phyloP scores from a whole-genome alignment of 2,329 filamentous ascomycete species.

The Aspergillus pseudoviridinutans region DNA sequence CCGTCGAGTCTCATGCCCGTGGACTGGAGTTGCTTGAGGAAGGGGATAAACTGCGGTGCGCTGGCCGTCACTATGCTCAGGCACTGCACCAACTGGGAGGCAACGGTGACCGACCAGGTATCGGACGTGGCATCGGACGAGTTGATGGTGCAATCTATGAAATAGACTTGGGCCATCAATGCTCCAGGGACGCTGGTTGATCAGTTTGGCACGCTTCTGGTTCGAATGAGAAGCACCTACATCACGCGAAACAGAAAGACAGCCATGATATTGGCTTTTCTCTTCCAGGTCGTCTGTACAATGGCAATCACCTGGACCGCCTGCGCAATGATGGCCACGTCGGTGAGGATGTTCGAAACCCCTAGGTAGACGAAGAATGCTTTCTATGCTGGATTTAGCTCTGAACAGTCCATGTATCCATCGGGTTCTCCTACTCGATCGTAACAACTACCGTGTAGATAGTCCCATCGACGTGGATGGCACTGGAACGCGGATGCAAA shows the following conservation, averaged over 20 bases:
- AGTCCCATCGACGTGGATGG: slow-evolving; percentile 16
- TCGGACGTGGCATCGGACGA: slow-evolving; percentile 17
- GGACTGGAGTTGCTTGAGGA: slow-evolving; percentile 27
- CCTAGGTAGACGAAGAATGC: slow-evolving; percentile 25
- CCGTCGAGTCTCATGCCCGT: slow-evolving; percentile 24
- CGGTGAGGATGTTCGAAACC: slow-evolving; percentile 23
- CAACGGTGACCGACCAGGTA: slow-evolving; percentile 17
- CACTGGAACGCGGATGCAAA: slow-evolving; percentile 20
- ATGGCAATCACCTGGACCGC: slow-evolving; percentile 20
- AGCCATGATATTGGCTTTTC: slow-evolving; percentile 13
- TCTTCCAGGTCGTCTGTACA: slow-evolving; percentile 17
- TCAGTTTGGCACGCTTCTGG: neutral
- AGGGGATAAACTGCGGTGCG: slow-evolving; percentile 28
- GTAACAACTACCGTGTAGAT: slow-evolving; percentile 17
- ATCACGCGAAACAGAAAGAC: slow-evolving; percentile 21
- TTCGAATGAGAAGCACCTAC: slow-evolving; percentile 14
- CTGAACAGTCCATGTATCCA: neutral
- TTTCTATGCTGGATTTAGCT: slow-evolving; percentile 3
- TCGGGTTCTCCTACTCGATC: slow-evolving; percentile 11
- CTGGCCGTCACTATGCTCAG: slow-evolving; percentile 29
- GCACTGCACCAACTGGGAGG: slow-evolving; percentile 16
- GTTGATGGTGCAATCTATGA: slow-evolving; percentile 9
- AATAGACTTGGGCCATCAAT: slow-evolving; percentile 19
- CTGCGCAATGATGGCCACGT: slow-evolving; percentile 20
- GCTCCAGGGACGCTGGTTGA: slow-evolving; percentile 19